Base-by-base conservation (phyloP, 2,329 filamentous ascomycete species). In the Epichloe baconii region DNA sequence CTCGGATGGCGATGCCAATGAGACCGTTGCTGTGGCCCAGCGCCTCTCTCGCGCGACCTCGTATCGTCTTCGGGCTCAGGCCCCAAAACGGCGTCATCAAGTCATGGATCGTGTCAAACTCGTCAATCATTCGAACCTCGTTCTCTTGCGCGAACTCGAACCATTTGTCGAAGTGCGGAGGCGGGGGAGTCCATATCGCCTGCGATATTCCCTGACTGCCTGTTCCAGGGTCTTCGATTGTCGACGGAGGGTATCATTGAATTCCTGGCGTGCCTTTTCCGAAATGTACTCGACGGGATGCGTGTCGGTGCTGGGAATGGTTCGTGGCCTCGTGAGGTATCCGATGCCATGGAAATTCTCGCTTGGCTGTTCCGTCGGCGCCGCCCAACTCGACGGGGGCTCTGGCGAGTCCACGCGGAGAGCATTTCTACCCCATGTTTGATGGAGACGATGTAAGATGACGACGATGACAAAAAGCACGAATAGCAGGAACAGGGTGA, bases 151-250 rank as follows among this genome's bases (percentile, higher is more conserved):
- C 91, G 62, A 95, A 95, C 51, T 84, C 78, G 66, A 86, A 96
- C 91, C 91, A 97, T 65, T 86, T 88, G 66, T 97, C 89, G 63
- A 97, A 97, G 63, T 91, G 79, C 8, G 90, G 90, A 40, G 91
- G 91, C 10, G 91, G 91, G 37, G 77, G 57, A 95, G 82, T 44
- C 80, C 78, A 69, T 96, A 94, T 61, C 90, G 81, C 55, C 81
- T 79, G 56, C 82, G 79, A 67, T 97, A 97, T 67, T 95, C 88
- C 37, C 71, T 67, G 36, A 95, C 85, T 43, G 91, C 91, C 48
- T 86, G 81, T 15, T 74, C 69, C 15, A 97, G 72, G 1, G 80
- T 85, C 56, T 80, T 83, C 5, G 90, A 95, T 66, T 91, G 86
- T 21, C 74, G 71, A 31, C 3, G 66, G 55, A 72, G 31, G 11